These are phyloP conservation scores for Thermothelomyces thermophilus DNA, from an alignment of 2,329 filamentous ascomycete species.

Conservation along the genomic window DNA sequence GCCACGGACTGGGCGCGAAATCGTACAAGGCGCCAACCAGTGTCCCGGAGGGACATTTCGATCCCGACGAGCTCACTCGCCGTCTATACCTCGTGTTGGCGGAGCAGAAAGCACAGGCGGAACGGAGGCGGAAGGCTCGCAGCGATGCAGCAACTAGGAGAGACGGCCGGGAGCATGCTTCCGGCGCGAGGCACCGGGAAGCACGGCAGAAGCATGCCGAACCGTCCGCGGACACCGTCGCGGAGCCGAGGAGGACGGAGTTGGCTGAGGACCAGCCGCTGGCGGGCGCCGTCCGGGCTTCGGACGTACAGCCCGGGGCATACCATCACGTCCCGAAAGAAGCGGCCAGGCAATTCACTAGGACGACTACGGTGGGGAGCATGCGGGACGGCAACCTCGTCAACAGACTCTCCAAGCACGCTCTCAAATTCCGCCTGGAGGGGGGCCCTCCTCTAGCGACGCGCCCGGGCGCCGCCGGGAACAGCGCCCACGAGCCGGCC, in stretches of 20 bases:
- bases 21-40: neutral
- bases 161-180: neutral
- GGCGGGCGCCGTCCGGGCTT: neutral
- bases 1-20: slow-evolving; percentile 1
- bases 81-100: slow-evolving; percentile 45
- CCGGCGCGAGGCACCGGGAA: neutral
- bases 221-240: slow-evolving; percentile 13
- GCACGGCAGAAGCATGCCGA: slow-evolving; percentile 1
- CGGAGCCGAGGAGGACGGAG: slow-evolving; percentile 12
- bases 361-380: slow-evolving; percentile 43
- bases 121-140: slow-evolving; percentile 28
- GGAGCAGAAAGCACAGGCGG: slow-evolving; percentile 40
- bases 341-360: slow-evolving; percentile 49
- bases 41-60: slow-evolving; percentile 35
- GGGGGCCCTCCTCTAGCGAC: slow-evolving; percentile 27
- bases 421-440: slow-evolving; percentile 36
- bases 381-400: slow-evolving; percentile 29
- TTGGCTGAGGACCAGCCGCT: slow-evolving; percentile 12
- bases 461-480: slow-evolving; percentile 3
- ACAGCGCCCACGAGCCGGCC: slow-evolving; percentile 24
- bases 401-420: slow-evolving; percentile 39
- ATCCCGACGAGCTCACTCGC: slow-evolving; percentile 49
- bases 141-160: slow-evolving; percentile 1
- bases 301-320: slow-evolving; percentile 1
- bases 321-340: slow-evolving; percentile 47